Evolutionary conservation across 2,329 filamentous ascomycete genomes (phyloP).

Genomic region (Nothopassalora personata): DNA sequence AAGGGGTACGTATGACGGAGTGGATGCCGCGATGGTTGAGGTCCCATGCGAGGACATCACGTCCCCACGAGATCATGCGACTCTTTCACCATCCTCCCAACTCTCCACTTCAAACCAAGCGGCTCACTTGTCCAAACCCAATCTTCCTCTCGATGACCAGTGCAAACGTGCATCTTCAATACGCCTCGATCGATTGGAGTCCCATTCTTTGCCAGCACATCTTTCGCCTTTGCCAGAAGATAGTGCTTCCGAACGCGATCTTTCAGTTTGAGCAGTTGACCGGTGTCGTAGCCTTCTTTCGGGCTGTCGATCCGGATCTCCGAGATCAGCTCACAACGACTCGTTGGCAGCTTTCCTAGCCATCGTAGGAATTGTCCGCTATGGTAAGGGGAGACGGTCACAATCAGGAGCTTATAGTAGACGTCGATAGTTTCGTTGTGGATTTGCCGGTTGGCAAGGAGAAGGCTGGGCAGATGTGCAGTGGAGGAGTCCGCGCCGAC

Average conservation of each 20-base stretch:
- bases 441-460: background rate
- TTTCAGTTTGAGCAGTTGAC: background rate
- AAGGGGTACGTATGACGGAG: background rate
- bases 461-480: background rate
- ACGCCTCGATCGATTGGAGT: background rate
- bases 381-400: background rate
- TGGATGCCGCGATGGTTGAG: no score
- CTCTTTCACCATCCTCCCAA: background rate
- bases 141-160: background rate
- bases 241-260: background rate
- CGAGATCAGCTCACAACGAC: background rate
- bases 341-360: background rate
- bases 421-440: background rate
- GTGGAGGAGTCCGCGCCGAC: background rate
- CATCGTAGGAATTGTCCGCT: background rate
- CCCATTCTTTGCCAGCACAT: background rate
- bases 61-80: background rate
- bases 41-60: background rate
- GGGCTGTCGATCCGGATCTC: background rate
- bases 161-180: background rate
- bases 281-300: background rate
- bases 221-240: background rate
- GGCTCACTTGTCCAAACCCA: background rate
- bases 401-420: background rate
- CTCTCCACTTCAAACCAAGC: background rate